phyloP scores from a whole-genome alignment of 768 basidiomycete genomes.

The Lactarius indigo region DNA sequence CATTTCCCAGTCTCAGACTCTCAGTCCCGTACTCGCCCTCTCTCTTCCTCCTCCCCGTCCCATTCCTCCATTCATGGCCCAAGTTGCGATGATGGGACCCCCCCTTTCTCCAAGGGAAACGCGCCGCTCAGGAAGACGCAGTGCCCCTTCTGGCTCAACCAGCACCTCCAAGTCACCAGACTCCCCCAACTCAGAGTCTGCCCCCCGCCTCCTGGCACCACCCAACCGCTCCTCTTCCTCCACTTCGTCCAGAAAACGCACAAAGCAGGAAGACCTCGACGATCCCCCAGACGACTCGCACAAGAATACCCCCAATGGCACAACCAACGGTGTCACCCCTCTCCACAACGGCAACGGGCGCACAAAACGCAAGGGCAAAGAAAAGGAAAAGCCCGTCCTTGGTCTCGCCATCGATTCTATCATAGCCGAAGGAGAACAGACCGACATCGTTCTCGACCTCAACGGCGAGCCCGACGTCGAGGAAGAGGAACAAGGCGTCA shows the following conservation, averaged over 20 bases:
- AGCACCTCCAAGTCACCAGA: conserved; percentile 73
- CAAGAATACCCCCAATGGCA: conserved; percentile 40
- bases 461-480: conserved; percentile 40
- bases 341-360: conserved; percentile 36
- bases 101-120: conserved; percentile 75
- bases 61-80: conserved; percentile 43
- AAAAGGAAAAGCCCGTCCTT: conserved; percentile 46
- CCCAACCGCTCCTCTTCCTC: conserved; percentile 29
- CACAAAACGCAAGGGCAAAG: conserved; percentile 62
- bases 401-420: conserved; percentile 31
- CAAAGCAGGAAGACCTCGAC: conserved; percentile 73
- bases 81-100: conserved; percentile 69
- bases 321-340: conserved; percentile 29
- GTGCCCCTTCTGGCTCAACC: conserved; percentile 60
- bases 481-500: conserved; percentile 58
- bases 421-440: conserved; percentile 30
- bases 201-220: conserved; percentile 32
- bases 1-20: conserved; percentile 5
- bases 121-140: conserved; percentile 72
- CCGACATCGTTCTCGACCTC: conserved; percentile 33
- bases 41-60: conserved; percentile 17
- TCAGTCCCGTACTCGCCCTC: conserved; percentile 1
- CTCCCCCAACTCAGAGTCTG: conserved; percentile 51
- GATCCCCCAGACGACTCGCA: conserved; percentile 51
- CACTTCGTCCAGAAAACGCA: conserved; percentile 43